These are phyloP conservation scores for Carallia brachiata DNA, from an alignment of 345 rosid genomes.

Conservation along the genomic window DNA sequence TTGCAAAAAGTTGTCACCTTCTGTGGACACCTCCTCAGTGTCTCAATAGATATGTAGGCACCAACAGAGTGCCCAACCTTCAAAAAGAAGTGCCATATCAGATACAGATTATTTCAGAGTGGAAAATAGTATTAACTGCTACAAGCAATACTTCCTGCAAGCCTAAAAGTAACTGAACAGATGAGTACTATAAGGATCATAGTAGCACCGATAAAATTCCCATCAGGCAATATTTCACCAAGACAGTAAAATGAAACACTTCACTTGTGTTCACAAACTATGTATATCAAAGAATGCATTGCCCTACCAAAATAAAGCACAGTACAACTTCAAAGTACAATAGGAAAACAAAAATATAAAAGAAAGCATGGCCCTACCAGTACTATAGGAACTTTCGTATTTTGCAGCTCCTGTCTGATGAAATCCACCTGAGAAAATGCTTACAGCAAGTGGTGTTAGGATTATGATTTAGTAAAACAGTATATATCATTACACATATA, in stretches of 20 bases:
- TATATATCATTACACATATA: background rate
- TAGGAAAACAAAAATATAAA: background rate
- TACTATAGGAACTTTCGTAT: constrained; percentile 52
- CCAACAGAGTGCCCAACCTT: constrained; percentile 95
- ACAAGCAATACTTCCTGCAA: background rate
- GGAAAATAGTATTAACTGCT: background rate
- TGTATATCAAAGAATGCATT: background rate
- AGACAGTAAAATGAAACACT: too few relatives aligned
- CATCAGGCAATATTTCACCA: background rate
- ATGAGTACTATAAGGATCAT: background rate
- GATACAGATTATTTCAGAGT: constrained; percentile 6
- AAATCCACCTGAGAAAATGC: constrained; percentile 55
- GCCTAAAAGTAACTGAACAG: background rate
- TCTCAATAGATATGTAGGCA: constrained; percentile 60
- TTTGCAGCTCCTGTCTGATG: constrained; percentile 57
- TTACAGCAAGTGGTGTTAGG: constrained; percentile 14
- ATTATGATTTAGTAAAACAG: background rate
- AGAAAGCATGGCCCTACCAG: constrained; percentile 44
- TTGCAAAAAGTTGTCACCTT: constrained; percentile 41
- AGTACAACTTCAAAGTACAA: background rate
- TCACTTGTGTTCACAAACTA: too few relatives aligned
- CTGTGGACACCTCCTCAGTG: constrained; percentile 47
- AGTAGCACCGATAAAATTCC: background rate
- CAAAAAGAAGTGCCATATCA: constrained; percentile 21
- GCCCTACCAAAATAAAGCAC: background rate